Percentiles rank a stretch among this genome's conserved stretches.
Evolutionary conservation across 805 yeast genomes (phyloP).

Genomic region (Candida krabiensis): DNA sequence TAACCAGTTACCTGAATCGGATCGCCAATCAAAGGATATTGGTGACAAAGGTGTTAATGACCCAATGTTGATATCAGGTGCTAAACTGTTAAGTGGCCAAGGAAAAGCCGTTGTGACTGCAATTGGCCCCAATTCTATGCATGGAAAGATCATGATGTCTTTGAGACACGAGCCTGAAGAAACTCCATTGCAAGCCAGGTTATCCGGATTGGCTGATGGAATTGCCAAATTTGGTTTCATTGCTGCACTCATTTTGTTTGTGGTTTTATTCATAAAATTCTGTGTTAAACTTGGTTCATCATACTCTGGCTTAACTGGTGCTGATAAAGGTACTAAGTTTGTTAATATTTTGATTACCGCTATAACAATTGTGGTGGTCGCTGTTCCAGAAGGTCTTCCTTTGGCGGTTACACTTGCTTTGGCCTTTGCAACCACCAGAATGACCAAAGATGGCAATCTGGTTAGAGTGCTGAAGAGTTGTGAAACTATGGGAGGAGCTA

Average conservation of each 20-base stretch:
- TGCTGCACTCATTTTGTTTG: slow-evolving; percentile 79
- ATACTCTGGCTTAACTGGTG: slow-evolving; percentile 46
- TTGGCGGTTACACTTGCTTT: slow-evolving; percentile 94
- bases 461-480: slow-evolving; percentile 93
- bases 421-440: slow-evolving; percentile 97
- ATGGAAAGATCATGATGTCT: slow-evolving; percentile 88
- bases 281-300: slow-evolving; percentile 55
- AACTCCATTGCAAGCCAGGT: slow-evolving; percentile 86
- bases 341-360: slow-evolving; percentile 87
- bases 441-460: slow-evolving; percentile 94
- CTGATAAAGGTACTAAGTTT: slow-evolving; percentile 82
- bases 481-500: slow-evolving; percentile 99
- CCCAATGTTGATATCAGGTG: slow-evolving; percentile 87
- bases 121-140: slow-evolving; percentile 85
- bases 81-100: slow-evolving; percentile 82
- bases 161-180: slow-evolving; percentile 72
- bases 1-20: slow-evolving; percentile 23
- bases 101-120: slow-evolving; percentile 87
- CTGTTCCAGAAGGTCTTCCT: slow-evolving; percentile 99
- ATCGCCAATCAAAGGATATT: slow-evolving; percentile 30
- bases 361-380: slow-evolving; percentile 91
- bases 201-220: slow-evolving; percentile 82
- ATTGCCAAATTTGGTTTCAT: slow-evolving; percentile 92
- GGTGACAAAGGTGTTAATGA: slow-evolving; percentile 54
- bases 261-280: slow-evolving; percentile 77